These are phyloP conservation scores for Asterionellopsis glacialis DNA, from an alignment of 108 stramenopile species.

Conservation along the genomic window DNA sequence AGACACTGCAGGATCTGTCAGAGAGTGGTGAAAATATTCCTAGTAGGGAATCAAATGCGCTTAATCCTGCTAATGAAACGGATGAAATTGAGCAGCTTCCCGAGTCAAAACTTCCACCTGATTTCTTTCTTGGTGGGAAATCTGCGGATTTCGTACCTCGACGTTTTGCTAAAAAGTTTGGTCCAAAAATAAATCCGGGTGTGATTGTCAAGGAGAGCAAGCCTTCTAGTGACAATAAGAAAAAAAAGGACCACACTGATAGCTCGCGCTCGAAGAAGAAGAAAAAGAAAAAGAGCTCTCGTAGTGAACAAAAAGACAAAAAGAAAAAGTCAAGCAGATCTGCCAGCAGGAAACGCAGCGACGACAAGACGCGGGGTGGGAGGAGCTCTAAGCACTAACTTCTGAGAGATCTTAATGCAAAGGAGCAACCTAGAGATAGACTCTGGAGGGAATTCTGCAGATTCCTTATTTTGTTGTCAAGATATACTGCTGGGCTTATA, in stretches of 20 bases:
- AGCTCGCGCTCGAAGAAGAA: not conserved
- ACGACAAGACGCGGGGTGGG: not conserved
- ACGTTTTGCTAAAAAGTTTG: not conserved
- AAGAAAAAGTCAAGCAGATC: constrained; percentile 1
- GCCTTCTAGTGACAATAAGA: not conserved
- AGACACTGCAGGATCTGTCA: not conserved
- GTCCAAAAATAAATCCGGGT: not conserved
- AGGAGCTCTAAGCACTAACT: no score
- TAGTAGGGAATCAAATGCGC: not conserved
- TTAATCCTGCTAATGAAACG: not conserved
- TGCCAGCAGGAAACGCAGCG: constrained; percentile 6
- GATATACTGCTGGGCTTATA: no score
- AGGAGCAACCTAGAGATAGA: no score
- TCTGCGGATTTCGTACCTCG: not conserved
- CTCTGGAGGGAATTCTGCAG: no score
- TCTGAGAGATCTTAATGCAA: no score
- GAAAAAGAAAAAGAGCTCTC: not conserved
- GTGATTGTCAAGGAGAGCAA: constrained; percentile 1
- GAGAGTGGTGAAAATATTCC: not conserved
- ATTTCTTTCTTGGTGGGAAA: not conserved
- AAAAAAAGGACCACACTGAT: not conserved
- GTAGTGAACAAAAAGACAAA: not conserved
- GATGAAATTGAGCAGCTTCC: not conserved
- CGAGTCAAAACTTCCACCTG: not conserved
- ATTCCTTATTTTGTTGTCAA: no score